These are phyloP conservation scores for Evernia prunastri DNA, from an alignment of 495 filamentous ascomycete genomes.

Conservation along the genomic window DNA sequence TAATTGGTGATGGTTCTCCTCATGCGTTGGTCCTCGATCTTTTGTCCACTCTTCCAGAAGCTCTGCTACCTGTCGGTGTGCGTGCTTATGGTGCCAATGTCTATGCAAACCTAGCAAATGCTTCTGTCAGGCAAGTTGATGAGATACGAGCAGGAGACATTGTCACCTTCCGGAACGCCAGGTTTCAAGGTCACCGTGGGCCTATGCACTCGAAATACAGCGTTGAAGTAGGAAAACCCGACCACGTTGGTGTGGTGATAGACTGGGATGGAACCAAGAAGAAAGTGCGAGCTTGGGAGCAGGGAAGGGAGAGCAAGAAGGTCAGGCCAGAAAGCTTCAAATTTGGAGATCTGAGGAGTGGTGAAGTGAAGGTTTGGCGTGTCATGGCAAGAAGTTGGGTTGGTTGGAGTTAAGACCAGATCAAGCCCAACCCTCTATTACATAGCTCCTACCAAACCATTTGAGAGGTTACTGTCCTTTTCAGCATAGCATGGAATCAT, in stretches of 20 bases:
- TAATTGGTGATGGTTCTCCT: constrained; percentile 78
- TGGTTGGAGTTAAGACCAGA: constrained; percentile 53
- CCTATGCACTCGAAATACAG: constrained; percentile 92
- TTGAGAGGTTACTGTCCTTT: not conserved
- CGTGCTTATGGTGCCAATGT: constrained; percentile 88
- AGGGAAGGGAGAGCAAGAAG: constrained; percentile 90
- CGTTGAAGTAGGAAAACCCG: constrained; percentile 80
- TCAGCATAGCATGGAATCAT: not conserved
- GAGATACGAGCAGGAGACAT: constrained; percentile 94
- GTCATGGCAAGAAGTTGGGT: constrained; percentile 90
- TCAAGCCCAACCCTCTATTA: not conserved
- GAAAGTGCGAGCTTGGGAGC: constrained; percentile 93
- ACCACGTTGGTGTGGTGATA: constrained; percentile 92
- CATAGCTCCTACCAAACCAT: constrained; percentile 1
- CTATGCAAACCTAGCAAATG: constrained; percentile 91
- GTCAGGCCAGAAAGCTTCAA: constrained; percentile 90
- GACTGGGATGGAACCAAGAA: constrained; percentile 99
- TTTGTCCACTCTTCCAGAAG: constrained; percentile 62
- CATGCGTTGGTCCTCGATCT: constrained; percentile 71
- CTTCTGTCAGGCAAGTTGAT: constrained; percentile 79
- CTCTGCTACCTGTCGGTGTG: constrained; percentile 72
- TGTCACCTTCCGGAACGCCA: constrained; percentile 86
- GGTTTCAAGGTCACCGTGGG: constrained; percentile 92
- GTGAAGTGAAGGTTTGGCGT: constrained; percentile 96
- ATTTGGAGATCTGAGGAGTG: constrained; percentile 82